phyloP scores from a whole-genome alignment of 1,284 basidiomycete genomes.

The Vanrija humicola region DNA sequence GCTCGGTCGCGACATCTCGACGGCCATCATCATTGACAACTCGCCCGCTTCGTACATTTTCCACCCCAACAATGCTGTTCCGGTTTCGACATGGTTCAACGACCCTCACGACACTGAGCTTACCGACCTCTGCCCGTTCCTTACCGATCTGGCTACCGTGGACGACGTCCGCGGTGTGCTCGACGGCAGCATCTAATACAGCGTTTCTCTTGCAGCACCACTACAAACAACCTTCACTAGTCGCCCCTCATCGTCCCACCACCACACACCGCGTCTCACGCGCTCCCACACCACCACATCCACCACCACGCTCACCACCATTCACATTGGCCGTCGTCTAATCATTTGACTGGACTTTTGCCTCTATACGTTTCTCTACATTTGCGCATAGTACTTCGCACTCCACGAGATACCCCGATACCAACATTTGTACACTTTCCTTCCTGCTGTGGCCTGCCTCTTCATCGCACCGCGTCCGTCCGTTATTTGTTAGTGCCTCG shows the following conservation, averaged over 20 bases:
- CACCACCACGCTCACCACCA: not conserved
- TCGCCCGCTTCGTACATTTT: conserved; percentile 99
- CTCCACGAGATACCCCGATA: conserved; percentile 1
- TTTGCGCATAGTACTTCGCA: not conserved
- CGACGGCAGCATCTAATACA: conserved; percentile 52
- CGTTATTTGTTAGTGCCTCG: not conserved
- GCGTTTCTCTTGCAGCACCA: not conserved
- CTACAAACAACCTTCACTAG: not conserved
- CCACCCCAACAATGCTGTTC: conserved; percentile 98
- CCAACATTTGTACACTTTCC: conserved; percentile 1
- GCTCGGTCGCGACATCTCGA: conserved; percentile 83
- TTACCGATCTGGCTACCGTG: conserved; percentile 77
- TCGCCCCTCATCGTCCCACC: no score
- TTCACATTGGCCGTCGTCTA: no score
- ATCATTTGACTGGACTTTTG: no score
- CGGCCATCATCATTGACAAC: conserved; percentile 98
- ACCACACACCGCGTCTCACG: not conserved
- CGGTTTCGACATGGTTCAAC: conserved; percentile 99
- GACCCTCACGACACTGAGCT: conserved; percentile 96
- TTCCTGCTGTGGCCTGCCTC: not conserved
- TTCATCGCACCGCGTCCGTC: not conserved
- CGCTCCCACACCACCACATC: not conserved
- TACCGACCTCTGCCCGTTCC: conserved; percentile 89
- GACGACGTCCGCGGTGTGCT: conserved; percentile 90
- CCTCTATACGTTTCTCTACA: no score